Evolutionary conservation across 208 protist genomes (phyloP), one percentile per base, ranked within the genome.

Genomic region (Trypanosoma brucei): DNA sequence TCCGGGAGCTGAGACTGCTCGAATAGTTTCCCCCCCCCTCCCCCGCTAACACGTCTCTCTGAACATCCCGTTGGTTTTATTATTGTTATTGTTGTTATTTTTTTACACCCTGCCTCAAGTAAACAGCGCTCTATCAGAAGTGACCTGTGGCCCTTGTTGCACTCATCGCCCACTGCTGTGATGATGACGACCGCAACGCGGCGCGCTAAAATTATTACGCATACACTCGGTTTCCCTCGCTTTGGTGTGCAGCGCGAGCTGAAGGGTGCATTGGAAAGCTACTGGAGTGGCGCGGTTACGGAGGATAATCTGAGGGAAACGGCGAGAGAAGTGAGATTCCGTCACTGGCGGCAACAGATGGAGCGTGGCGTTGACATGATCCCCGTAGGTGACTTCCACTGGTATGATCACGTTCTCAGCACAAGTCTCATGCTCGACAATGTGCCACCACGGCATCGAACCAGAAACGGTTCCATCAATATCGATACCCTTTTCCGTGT

Each of bases 401-500:
- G 81, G 79, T 90, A 92, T 66, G 86, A 93, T 46, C 84, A 92
- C 35, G 77, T 95, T 38, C 75, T 96, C 14, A 73, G 81, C 42
- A 86, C 79, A 35, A 78, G 79, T 60, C 66, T 83, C 9, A 77
- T 87, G 57, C 70, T 96, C 49, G 86, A 84, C 59, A 86, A 84
- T 58, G 78, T 93, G n/a, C 84, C 88, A 9, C 55, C 62, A 11
- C 77, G 87, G 55, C 86, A 93, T 67, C 58, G 58, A 36, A 53
- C 36, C 13, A 14, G 8, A 3, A 63, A 50, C 9, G 70, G 73
- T 22, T 39, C 55, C n/a, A 55, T 80, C 39, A 62, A 77, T 54
- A 55, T 95, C 3, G 78, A 92, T 58, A 90, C 86, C 0, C 85
- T 89, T 53, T 97, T 97, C 66, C 83, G 83, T n/a, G 82, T 92